Conservation (phyloP, 768 basidiomycete genomes). For the Mycena polygramma region DNA sequence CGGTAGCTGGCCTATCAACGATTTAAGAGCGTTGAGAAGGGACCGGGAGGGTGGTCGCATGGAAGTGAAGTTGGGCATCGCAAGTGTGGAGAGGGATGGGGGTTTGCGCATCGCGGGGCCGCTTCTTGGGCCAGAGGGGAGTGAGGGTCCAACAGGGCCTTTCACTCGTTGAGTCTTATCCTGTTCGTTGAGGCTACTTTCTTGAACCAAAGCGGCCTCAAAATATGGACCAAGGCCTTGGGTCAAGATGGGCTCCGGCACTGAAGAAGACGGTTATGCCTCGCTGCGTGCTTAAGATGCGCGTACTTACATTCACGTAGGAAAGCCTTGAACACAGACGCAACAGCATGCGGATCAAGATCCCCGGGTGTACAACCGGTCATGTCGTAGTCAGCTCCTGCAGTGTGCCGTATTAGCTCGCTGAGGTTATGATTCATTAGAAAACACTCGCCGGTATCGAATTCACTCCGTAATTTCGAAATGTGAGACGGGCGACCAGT, state of each 20-base stretch:
- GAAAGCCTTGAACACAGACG: constrained; percentile 93
- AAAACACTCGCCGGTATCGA: constrained; percentile 74
- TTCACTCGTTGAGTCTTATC: constrained; percentile 44
- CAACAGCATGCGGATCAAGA: constrained; percentile 94
- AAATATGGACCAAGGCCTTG: constrained; percentile 78
- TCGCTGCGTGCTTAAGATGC: constrained; percentile 20
- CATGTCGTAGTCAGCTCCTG: constrained; percentile 91
- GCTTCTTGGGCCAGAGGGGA: constrained; percentile 56
- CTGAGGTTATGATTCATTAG: constrained; percentile 16
- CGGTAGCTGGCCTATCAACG: constrained; percentile 78
- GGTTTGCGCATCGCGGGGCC: constrained; percentile 73
- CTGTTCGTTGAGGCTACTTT: constrained; percentile 56
- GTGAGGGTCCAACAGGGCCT: constrained; percentile 42
- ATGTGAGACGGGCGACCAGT: constrained; percentile 88
- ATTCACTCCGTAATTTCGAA: constrained; percentile 79
- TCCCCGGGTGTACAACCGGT: constrained; percentile 83
- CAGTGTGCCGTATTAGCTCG: constrained; percentile 28
- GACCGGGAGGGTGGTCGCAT: constrained; percentile 72
- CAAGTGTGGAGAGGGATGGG: constrained; percentile 84
- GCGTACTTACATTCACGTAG: constrained; percentile 86
- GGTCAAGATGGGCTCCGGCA: constrained; percentile 90
- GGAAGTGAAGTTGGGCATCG: constrained; percentile 75
- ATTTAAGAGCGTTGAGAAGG: constrained; percentile 69
- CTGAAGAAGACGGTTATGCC: constrained; percentile 53
- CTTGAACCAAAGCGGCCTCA: constrained; percentile 78